phyloP scores from a whole-genome alignment of 225 moss, liverwort and hornwort species.

The Takakia lepidozioides region DNA sequence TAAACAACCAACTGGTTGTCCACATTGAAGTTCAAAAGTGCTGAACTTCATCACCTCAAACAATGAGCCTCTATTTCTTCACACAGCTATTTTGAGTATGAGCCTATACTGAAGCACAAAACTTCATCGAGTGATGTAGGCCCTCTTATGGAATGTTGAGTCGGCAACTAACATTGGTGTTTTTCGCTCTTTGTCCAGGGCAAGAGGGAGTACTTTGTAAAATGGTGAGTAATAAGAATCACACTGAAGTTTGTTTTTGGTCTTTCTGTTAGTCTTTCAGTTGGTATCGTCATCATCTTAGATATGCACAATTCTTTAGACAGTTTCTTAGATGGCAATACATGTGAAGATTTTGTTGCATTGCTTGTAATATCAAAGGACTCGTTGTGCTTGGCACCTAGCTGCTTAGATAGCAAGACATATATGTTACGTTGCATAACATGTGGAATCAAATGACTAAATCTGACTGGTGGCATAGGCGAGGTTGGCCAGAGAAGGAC shows the following conservation, averaged over 20 bases:
- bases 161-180: constrained; percentile 2
- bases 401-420: background rate
- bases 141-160: background rate
- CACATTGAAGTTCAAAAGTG: no score
- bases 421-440: background rate
- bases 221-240: constrained; percentile 54
- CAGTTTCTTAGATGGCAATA: background rate
- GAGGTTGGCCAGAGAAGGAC: constrained; percentile 58
- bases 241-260: background rate
- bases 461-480: constrained; percentile 19
- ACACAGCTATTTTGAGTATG: no score
- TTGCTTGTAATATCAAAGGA: background rate
- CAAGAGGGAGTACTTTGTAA: constrained; percentile 81
- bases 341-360: background rate
- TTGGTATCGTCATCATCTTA: background rate
- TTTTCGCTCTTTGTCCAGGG: constrained; percentile 42
- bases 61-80: constrained; percentile 1
- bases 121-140: background rate
- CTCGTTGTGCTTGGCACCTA: background rate
- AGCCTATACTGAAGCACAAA: no score
- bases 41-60: no score
- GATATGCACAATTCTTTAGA: no score
- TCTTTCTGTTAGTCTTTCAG: background rate
- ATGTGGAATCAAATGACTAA: background rate
- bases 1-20: no score